phyloP scores from a whole-genome alignment of 2,329 filamentous ascomycete genomes.

The Stagonosporopsis rhizophila region DNA sequence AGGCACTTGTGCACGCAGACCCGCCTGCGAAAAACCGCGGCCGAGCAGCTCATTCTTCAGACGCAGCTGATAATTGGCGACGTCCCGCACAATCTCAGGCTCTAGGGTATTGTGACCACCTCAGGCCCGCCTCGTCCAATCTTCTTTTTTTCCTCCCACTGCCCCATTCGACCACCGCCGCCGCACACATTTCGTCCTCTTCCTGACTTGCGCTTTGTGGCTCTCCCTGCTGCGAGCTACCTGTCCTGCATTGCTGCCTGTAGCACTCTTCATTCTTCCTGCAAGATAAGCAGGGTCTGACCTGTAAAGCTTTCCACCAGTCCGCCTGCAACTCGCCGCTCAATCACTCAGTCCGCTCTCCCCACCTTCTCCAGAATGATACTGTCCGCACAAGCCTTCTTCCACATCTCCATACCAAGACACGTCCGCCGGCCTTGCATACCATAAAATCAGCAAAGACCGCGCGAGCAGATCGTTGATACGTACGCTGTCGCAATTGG shows the following conservation, averaged over 20 bases:
- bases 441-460: conserved; percentile 38
- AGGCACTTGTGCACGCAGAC: conserved; percentile 43
- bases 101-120: conserved; percentile 46
- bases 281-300: conserved; percentile 51
- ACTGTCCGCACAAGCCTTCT: conserved; percentile 48
- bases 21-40: conserved; percentile 38
- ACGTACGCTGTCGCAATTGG: conserved; percentile 42
- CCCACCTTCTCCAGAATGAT: conserved; percentile 50
- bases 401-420: conserved; percentile 42
- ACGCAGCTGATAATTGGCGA: conserved; percentile 49
- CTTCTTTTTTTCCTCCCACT: conserved; percentile 33
- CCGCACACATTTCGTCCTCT: conserved; percentile 35
- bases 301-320: conserved; percentile 47
- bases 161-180: conserved; percentile 40
- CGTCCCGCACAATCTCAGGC: conserved; percentile 38
- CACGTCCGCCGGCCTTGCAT: conserved; percentile 42
- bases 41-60: conserved; percentile 46
- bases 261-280: conserved; percentile 40
- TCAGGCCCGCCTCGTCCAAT: conserved; percentile 42
- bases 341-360: conserved; percentile 40
- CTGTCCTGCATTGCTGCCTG: conserved; percentile 51
- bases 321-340: conserved; percentile 43
- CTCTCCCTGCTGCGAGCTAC: conserved; percentile 45
- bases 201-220: conserved; percentile 45
- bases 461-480: conserved; percentile 31